Conservation (phyloP, 768 basidiomycete genomes). For the Pleurotus cornucopiae region DNA sequence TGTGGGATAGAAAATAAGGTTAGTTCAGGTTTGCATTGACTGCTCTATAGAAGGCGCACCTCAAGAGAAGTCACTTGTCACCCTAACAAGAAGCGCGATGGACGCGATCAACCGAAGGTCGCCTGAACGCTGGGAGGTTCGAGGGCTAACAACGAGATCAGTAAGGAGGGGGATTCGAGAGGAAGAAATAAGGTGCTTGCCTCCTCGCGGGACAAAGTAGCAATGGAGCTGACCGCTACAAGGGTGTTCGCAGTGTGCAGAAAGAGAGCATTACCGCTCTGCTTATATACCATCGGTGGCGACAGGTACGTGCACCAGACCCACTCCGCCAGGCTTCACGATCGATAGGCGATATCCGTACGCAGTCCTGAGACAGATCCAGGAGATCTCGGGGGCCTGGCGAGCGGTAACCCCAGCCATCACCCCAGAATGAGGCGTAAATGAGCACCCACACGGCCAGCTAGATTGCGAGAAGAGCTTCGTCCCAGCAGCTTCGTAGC, state of each 20-base stretch:
- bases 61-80: conserved; percentile 53
- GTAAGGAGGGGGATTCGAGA: neutral
- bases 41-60: conserved; percentile 26
- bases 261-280: neutral
- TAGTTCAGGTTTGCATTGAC: neutral
- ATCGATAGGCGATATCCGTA: conserved; percentile 22
- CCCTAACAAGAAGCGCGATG: conserved; percentile 73
- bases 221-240: conserved; percentile 10
- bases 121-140: conserved; percentile 48
- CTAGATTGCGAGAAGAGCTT: neutral
- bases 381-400: conserved; percentile 5
- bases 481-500: neutral
- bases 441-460: conserved; percentile 7
- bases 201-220: neutral
- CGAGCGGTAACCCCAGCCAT: neutral
- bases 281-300: conserved; percentile 2
- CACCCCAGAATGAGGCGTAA: conserved; percentile 7
- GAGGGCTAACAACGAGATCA: conserved; percentile 14
- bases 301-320: conserved; percentile 1
- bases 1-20: conserved; percentile 16
- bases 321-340: conserved; percentile 6
- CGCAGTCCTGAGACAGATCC: conserved; percentile 10
- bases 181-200: neutral
- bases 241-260: conserved; percentile 6
- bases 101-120: conserved; percentile 57